Conservation (phyloP, 805 yeast species). For the Candida loeiensis region DNA sequence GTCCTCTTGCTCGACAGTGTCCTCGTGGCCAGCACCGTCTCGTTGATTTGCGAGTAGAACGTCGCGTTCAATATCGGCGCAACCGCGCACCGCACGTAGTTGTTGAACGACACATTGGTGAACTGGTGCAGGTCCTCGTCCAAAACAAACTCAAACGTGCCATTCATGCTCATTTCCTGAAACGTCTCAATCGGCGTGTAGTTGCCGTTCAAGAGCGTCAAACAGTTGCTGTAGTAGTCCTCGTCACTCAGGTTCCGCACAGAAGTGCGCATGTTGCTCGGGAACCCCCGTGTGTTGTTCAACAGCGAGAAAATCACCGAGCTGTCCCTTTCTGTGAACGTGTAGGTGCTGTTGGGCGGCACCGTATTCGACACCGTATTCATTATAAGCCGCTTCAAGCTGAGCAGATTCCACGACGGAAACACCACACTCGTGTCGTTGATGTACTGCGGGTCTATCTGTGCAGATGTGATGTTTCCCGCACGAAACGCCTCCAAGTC, state of each 20-base stretch:
- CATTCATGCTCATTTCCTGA: neutral
- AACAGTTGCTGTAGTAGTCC: slow-evolving; percentile 1
- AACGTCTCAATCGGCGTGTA: neutral
- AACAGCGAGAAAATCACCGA: neutral
- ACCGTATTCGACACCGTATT: slow-evolving; percentile 23
- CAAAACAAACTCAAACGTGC: slow-evolving; percentile 17
- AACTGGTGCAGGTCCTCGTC: slow-evolving; percentile 40
- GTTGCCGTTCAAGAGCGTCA: neutral
- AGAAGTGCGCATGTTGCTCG: neutral
- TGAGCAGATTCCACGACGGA: slow-evolving; percentile 8
- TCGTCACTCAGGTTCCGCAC: neutral
- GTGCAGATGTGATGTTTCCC: neutral
- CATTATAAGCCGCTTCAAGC: slow-evolving; percentile 28
- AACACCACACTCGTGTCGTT: neutral
- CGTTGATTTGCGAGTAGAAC: neutral
- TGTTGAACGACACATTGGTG: slow-evolving; percentile 32
- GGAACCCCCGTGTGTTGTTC: neutral
- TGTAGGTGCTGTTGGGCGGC: slow-evolving; percentile 1
- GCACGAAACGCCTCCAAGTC: slow-evolving; percentile 16
- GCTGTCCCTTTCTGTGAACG: neutral
- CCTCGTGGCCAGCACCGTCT: neutral
- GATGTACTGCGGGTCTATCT: slow-evolving; percentile 19
- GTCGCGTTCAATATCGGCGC: slow-evolving; percentile 57
- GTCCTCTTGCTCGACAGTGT: no score
- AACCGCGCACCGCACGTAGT: slow-evolving; percentile 53